A percentile compares a stretch with the other conserved stretches of the same genome.
These are phyloP conservation scores for Solanum hybrid DNA, from an alignment of 305 asterid genomes.

Conservation along the genomic window DNA sequence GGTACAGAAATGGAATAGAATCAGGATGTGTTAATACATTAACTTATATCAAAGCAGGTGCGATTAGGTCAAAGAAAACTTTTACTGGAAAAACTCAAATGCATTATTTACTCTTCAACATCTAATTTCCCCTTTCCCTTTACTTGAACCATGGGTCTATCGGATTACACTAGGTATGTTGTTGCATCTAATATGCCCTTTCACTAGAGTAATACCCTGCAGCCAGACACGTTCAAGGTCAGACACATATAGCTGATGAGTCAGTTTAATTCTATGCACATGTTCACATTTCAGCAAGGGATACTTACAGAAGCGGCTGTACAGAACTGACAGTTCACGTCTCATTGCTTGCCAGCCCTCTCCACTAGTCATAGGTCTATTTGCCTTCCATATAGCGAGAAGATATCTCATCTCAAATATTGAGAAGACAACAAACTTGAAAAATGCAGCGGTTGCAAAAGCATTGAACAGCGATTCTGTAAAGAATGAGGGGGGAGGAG, in stretches of 20 bases:
- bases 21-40: background rate
- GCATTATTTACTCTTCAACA: background rate
- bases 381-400: conserved; percentile 96
- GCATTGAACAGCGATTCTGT: conserved; percentile 97
- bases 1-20: background rate
- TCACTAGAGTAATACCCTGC: background rate
- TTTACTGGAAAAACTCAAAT: background rate
- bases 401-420: conserved; percentile 98
- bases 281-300: background rate
- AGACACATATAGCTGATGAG: background rate
- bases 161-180: background rate
- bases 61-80: background rate
- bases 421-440: conserved; percentile 97
- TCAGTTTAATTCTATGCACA: background rate
- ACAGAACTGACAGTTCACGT: conserved; percentile 87
- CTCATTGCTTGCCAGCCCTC: conserved; percentile 97
- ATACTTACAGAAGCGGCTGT: conserved; percentile 94
- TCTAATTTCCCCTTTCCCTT: background rate
- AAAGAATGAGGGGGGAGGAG: no score
- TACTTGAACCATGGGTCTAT: background rate
- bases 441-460: conserved; percentile 96
- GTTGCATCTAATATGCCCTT: background rate
- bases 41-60: background rate
- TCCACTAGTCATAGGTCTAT: conserved; percentile 58
- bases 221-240: background rate